These are phyloP conservation scores for Corrigiola litoralis DNA, from an alignment of 179 eudicot genomes.

Conservation along the genomic window DNA sequence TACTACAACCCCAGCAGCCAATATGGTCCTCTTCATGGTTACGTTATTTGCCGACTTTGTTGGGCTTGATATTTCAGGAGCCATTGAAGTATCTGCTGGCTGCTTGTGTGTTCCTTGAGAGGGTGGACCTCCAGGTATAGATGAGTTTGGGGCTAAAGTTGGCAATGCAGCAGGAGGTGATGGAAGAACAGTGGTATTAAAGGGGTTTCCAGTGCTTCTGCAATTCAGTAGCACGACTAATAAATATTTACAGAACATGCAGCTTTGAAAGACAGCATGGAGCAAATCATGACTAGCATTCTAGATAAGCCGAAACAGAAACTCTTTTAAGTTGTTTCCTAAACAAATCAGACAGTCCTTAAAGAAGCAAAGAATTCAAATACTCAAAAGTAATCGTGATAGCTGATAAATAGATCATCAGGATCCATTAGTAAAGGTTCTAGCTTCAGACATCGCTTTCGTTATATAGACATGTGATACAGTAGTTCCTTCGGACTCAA, in stretches of 20 bases:
- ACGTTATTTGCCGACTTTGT: slow-evolving; percentile 20
- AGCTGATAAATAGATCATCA: too few relatives aligned
- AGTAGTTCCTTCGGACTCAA: background rate
- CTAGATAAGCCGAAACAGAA: too few relatives aligned
- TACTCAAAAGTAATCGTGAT: too few relatives aligned
- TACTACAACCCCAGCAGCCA: slow-evolving; percentile 44
- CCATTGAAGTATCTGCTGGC: slow-evolving; percentile 28
- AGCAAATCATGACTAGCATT: too few relatives aligned
- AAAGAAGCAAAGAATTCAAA: too few relatives aligned
- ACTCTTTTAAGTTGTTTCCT: too few relatives aligned
- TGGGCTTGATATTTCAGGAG: slow-evolving; percentile 29
- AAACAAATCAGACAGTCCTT: background rate
- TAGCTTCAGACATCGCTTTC: background rate
- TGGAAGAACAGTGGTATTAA: slow-evolving; percentile 57
- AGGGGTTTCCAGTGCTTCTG: slow-evolving; percentile 73
- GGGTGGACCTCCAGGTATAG: slow-evolving; percentile 39
- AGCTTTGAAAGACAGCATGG: background rate
- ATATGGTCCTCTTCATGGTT: slow-evolving; percentile 28
- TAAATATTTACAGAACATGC: background rate
- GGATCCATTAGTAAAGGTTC: background rate
- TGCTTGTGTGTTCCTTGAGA: slow-evolving; percentile 31
- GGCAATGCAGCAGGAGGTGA: slow-evolving; percentile 50
- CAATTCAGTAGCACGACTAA: slow-evolving; percentile 11
- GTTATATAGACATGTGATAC: background rate
- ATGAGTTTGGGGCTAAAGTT: slow-evolving; percentile 35